A percentile compares a stretch with the other conserved stretches of the same genome.
phyloP scores from a whole-genome alignment of 192 early-diverging fungal species.

The Coemansia furcata region DNA sequence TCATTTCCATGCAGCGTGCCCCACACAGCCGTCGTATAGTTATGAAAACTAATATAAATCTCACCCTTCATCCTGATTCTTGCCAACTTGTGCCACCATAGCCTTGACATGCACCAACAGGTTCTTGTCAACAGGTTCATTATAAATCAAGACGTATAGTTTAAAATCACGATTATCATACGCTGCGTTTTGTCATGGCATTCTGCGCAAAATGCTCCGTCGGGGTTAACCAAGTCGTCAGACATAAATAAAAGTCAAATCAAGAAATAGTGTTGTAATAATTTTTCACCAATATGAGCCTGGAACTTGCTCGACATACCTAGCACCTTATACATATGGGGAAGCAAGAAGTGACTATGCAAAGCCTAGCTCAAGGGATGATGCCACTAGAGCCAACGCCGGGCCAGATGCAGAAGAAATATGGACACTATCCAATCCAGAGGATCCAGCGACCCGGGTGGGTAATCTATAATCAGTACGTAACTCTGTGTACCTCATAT shows the following conservation, averaged over 20 bases:
- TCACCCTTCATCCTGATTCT: constrained; percentile 21
- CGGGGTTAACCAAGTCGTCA: neutral
- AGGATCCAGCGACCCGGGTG: no score
- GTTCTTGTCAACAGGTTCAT: neutral
- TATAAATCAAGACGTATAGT: neutral
- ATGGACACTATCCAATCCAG: no score
- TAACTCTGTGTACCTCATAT: constrained; percentile 57
- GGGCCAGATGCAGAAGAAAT: no score
- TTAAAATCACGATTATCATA: constrained; percentile 10
- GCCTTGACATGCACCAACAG: constrained; percentile 36
- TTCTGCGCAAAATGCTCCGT: neutral
- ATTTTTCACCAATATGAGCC: neutral
- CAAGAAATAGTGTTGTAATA: neutral
- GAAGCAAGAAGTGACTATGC: no score
- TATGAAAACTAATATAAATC: constrained; percentile 39
- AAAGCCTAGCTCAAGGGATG: no score
- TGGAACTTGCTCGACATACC: neutral
- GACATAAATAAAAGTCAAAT: neutral
- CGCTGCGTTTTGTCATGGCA: constrained; percentile 1
- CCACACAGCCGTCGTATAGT: constrained; percentile 40
- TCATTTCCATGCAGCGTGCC: constrained; percentile 3
- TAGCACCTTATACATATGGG: no score
- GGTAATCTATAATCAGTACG: constrained; percentile 47
- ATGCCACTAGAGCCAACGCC: no score
- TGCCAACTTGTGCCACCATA: constrained; percentile 12